Base-by-base conservation (phyloP, 345 rosid species). In the Eucalyptus tenuipes region DNA sequence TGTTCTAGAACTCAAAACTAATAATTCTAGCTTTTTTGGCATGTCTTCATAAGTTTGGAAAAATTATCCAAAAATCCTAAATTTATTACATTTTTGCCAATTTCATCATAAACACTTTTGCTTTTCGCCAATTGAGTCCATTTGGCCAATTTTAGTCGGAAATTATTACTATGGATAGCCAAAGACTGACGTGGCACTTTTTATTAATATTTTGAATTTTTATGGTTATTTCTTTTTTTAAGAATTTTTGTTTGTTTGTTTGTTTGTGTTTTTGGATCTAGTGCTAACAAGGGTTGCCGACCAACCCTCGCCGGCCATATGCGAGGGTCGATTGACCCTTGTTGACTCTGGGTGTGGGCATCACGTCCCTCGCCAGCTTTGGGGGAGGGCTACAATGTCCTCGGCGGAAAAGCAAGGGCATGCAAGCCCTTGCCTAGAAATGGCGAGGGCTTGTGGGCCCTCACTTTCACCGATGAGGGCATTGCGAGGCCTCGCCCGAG, bases 341-440 rank as follows among this genome's bases (percentile, higher is more conserved):
- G 1, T 0, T 0, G 4, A 3, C 24, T 18, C 2, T 18, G 1
- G 57, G 24, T 3, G 4, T 52, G 55, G 55, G 24, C 55, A 52
- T 52, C 4, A 0, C 0, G 10, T 4, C 57, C 55, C 57, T 52
- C 4, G 2, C 57, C 0, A 52, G 57, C 57, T 52, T 1, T 3
- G 24, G 55, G 2, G 0, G 10, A 52, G 0, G 24, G 24, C 10
- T 1, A 52, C 2, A 7, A 18, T 0, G 49, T 13, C 49, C 49
- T 48, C 0, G 5, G 1, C 0, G 2, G 49, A 13, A 48, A 48
- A 48, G 49, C 4, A 48, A 48, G 2, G 49, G 49, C 49, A 48
- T 4, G 49, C 5, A 48, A 4, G 4, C 24, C 57, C 57, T 52
- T 18, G 24, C 57, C 57, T 1, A 52, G 4, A 18, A 52, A 18